Evolutionary conservation across 148 eudicot species (phyloP).

Genomic region (Heliamphora exappendiculata): DNA sequence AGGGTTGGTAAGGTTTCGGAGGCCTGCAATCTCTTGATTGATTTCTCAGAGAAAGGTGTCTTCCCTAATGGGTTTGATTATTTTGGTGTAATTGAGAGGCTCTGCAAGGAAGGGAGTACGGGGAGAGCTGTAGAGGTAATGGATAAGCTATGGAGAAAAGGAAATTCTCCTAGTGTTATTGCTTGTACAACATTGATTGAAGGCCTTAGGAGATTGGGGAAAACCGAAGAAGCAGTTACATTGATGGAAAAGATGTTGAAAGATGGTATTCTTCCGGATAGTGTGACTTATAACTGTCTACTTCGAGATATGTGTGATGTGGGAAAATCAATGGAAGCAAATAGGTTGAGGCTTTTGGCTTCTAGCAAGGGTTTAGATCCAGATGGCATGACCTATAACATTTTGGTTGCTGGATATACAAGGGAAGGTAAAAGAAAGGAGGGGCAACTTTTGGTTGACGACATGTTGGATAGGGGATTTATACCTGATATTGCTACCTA

Average conservation of each 20-base stretch:
- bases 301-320: conserved; percentile 52
- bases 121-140: conserved; percentile 53
- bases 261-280: conserved; percentile 54
- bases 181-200: conserved; percentile 75
- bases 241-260: conserved; percentile 60
- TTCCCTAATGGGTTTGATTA: conserved; percentile 54
- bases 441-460: conserved; percentile 63
- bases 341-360: conserved; percentile 68
- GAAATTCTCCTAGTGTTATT: conserved; percentile 59
- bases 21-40: conserved; percentile 68
- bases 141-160: conserved; percentile 60
- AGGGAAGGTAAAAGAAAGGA: conserved; percentile 66
- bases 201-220: conserved; percentile 47
- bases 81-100: conserved; percentile 46
- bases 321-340: conserved; percentile 57
- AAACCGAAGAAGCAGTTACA: conserved; percentile 35
- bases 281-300: conserved; percentile 77
- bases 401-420: conserved; percentile 63
- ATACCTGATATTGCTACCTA: conserved; percentile 74
- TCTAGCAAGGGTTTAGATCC: conserved; percentile 60
- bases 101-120: conserved; percentile 42
- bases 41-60: conserved; percentile 59
- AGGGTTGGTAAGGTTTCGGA: conserved; percentile 33
- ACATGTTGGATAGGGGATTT: conserved; percentile 81
- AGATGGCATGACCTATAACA: conserved; percentile 55